Evolutionary conservation across 129 eudicot species (phyloP), one percentile per base, ranked within the genome.

Genomic region (Saussurea involucrata): DNA sequence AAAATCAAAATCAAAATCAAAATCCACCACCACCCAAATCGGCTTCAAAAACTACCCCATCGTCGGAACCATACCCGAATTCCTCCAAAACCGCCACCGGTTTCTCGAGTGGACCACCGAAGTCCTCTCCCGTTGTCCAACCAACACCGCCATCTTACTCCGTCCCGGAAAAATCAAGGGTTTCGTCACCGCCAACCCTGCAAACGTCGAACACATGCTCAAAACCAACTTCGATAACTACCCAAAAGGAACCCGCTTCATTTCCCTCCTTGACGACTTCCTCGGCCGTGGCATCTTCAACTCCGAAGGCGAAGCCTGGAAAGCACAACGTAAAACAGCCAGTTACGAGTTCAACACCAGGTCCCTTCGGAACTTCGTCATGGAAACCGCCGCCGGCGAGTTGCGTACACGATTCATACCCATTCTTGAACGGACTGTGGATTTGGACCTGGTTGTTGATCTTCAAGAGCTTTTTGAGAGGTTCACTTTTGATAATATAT

Each of bases 261-360:
- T 72, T 3, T 42, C 83, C 32, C 80, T 89, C 32, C 92, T 95
- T 0, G 74, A 85, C 49, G 99, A 95, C 44, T 88, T 95, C 70
- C 87, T 95, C 0, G 99, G 99, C 13, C 72, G 31, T 0, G 97
- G 99, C 0, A 91, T 95, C 57, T 91, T 95, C 82, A 95, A 95
- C 75, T 32, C 88, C 5, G 99, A 95, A 42, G 99, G 90, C 3
- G 86, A 86, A 29, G 24, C 73, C 1, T 95, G 99, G 99, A 85
- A 68, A 24, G 36, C 81, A 0, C 99, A 95, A 18, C 87, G 96
- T 0, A 95, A 95, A 69, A 91, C 88, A 0, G 96, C 99, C 3
- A 92, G 97, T 27, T 84, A 89, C 33, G 97, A 90, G 76, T 90
- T 95, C 75, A 90, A 76, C 82, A 89, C 93, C 0, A 85, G 81